Evolutionary conservation across 1,284 basidiomycete genomes (phyloP).

Genomic region (Ceratobasidium sp.): DNA sequence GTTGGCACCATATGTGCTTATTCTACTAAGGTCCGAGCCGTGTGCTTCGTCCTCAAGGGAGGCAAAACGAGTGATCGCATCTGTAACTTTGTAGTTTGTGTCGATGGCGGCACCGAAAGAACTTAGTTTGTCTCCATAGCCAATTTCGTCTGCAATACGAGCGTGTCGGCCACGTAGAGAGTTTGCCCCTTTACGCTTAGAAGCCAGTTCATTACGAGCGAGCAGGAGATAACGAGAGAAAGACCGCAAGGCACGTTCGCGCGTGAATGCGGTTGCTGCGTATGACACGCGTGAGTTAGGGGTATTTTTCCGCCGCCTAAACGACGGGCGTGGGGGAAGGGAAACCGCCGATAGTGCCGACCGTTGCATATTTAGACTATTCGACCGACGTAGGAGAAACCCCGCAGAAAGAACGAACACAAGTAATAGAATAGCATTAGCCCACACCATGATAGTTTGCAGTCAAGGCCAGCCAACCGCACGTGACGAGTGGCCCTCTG

Average conservation of each 20-base stretch:
- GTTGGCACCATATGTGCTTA: slow-evolving; percentile 16
- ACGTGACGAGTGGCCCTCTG: slow-evolving; percentile 13
- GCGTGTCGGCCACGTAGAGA: slow-evolving; percentile 36
- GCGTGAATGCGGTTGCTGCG: slow-evolving; percentile 42
- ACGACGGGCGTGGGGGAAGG: slow-evolving; percentile 43
- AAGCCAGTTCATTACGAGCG: slow-evolving; percentile 23
- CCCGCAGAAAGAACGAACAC: slow-evolving; percentile 40
- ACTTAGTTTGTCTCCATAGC: slow-evolving; percentile 68
- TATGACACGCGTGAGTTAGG: slow-evolving; percentile 31
- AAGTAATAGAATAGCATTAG: slow-evolving; percentile 7
- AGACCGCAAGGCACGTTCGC: slow-evolving; percentile 32
- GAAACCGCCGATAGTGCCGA: slow-evolving; percentile 28
- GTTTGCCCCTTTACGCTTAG: slow-evolving; percentile 32
- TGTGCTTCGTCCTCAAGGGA: slow-evolving; percentile 47
- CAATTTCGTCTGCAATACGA: slow-evolving; percentile 65
- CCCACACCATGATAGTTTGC: slow-evolving; percentile 33
- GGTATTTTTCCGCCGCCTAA: slow-evolving; percentile 29
- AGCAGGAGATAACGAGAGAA: slow-evolving; percentile 34
- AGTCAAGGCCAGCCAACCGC: not conserved
- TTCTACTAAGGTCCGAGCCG: slow-evolving; percentile 46
- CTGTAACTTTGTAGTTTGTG: slow-evolving; percentile 64
- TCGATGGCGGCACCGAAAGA: slow-evolving; percentile 62
- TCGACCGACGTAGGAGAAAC: slow-evolving; percentile 6
- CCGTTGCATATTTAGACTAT: slow-evolving; percentile 5
- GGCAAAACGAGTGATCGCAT: slow-evolving; percentile 64